Percentiles rank a stretch among this genome's conserved stretches.
Conservation (phyloP, 2,329 filamentous ascomycete genomes). For the Thermochaetoides dissita region DNA sequence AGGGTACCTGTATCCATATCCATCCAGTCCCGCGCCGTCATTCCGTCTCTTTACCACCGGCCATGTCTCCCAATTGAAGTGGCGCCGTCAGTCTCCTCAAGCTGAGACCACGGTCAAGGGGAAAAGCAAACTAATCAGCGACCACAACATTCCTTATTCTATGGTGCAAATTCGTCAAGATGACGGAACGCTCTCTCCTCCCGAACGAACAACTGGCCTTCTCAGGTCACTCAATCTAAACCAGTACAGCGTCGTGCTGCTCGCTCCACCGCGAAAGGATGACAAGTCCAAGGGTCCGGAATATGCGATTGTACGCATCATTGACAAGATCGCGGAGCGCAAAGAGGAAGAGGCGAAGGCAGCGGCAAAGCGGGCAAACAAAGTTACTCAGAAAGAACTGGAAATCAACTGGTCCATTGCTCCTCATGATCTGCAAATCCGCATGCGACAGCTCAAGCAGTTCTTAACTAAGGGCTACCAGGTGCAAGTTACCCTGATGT, state of each 20-base stretch:
- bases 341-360: slow-evolving; percentile 31
- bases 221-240: slow-evolving; percentile 24
- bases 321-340: slow-evolving; percentile 32
- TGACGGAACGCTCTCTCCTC: slow-evolving; percentile 25
- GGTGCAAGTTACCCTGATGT: slow-evolving; percentile 54
- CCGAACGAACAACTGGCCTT: slow-evolving; percentile 25
- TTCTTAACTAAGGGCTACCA: slow-evolving; percentile 63
- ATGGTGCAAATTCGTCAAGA: slow-evolving; percentile 24
- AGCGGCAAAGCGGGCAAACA: slow-evolving; percentile 19
- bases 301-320: slow-evolving; percentile 55
- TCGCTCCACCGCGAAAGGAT: slow-evolving; percentile 2
- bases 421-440: slow-evolving; percentile 57
- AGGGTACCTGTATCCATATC: neutral
- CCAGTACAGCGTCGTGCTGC: slow-evolving; percentile 7
- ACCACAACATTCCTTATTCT: slow-evolving; percentile 32
- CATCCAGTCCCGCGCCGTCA: neutral
- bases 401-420: slow-evolving; percentile 85
- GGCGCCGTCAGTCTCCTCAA: too few relatives aligned
- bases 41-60: slow-evolving; percentile 2
- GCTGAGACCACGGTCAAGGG: too few relatives aligned
- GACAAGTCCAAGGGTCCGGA: slow-evolving; percentile 10
- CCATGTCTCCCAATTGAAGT: neutral
- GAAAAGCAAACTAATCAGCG: slow-evolving; percentile 10
- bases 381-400: slow-evolving; percentile 52
- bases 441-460: slow-evolving; percentile 48